phyloP scores from a whole-genome alignment of 78 protist genomes.

The Dictyostelium brefeldianum region DNA sequence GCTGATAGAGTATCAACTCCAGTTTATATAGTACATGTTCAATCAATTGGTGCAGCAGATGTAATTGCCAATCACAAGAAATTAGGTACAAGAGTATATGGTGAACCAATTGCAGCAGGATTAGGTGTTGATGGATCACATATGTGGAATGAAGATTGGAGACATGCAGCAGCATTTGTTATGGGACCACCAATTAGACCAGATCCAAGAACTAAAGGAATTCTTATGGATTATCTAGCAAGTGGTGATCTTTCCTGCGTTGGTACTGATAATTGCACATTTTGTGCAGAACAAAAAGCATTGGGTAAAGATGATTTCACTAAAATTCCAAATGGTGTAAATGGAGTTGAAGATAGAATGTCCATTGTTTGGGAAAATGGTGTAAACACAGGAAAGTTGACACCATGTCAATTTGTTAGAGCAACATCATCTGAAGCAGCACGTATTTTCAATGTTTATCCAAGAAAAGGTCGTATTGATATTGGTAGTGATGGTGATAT shows the following conservation, averaged over 20 bases:
- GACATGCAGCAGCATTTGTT: slow-evolving; percentile 91
- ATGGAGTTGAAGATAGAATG: slow-evolving; percentile 95
- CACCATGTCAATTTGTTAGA: slow-evolving; percentile 87
- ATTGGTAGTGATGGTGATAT: slow-evolving; percentile 94
- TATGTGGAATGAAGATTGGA: slow-evolving; percentile 91
- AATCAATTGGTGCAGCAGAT: slow-evolving; percentile 87
- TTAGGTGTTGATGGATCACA: slow-evolving; percentile 90
- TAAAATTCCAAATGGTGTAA: slow-evolving; percentile 89
- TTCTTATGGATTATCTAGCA: slow-evolving; percentile 85
- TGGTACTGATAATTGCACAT: slow-evolving; percentile 95
- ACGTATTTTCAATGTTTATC: slow-evolving; percentile 91
- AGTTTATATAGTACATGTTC: slow-evolving; percentile 76
- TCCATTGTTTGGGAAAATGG: slow-evolving; percentile 89
- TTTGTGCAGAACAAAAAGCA: slow-evolving; percentile 89
- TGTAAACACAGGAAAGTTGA: slow-evolving; percentile 76
- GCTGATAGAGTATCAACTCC: slow-evolving; percentile 88
- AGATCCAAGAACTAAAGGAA: slow-evolving; percentile 87
- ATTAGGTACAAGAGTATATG: slow-evolving; percentile 83
- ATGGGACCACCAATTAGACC: slow-evolving; percentile 96
- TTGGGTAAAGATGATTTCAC: slow-evolving; percentile 92
- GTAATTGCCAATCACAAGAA: slow-evolving; percentile 66
- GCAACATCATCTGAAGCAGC: slow-evolving; percentile 92
- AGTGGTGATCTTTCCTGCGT: slow-evolving; percentile 86
- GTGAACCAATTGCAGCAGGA: slow-evolving; percentile 94
- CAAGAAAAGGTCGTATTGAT: slow-evolving; percentile 92